Base-by-base conservation (phyloP, 805 yeast species). In the Isabelozyma rhagii region DNA sequence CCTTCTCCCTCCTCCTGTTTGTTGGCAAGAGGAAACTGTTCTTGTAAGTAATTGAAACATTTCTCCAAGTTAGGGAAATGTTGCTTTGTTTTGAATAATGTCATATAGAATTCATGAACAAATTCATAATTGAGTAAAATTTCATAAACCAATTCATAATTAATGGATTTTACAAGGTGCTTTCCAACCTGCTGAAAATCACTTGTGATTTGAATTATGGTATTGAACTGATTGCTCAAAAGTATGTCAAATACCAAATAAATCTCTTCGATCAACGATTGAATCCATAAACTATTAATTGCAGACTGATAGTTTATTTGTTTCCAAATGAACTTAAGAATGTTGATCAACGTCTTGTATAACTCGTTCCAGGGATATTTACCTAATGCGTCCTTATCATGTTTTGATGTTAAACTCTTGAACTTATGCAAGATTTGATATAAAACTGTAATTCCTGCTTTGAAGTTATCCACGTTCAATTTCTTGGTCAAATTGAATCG, bases 401-500 rank as follows among this genome's bases (percentile, higher is more conserved):
- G n/a, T 27, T 61, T 62, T 15, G 21, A 7, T 7, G 14, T 8
- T 15, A n/a, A 11, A 1, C 49, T 31, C 11, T 51, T 49, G 29
- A 64, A 55, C n/a, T 50, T 55, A 8, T 45, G 34, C n/a, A 55
- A 41, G 10, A 68, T 55, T 48, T 63, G 66, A 46, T 62, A 63
- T 13, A 67, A 48, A 17, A 67, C 60, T 29, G 59, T 58, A 13
- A 64, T 45, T 1, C 66, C 63, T 45, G 71, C 49, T 45, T 60
- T 62, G 46, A 55, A 64, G 49, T 69, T 70, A 15, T 58, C 65
- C 5, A 68, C 49, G 51, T 68, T 67, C 38, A 75, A 52, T 45
- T 61, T 66, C 44, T 62, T 67, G 39, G 77, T 70, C 45, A 73
- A 57, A 48, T 75, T 75, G 59, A 67, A 74, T 39, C 77, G 47